Base-by-base conservation (phyloP, 164 flowering plant genomes). In the Umbellularia californica region DNA sequence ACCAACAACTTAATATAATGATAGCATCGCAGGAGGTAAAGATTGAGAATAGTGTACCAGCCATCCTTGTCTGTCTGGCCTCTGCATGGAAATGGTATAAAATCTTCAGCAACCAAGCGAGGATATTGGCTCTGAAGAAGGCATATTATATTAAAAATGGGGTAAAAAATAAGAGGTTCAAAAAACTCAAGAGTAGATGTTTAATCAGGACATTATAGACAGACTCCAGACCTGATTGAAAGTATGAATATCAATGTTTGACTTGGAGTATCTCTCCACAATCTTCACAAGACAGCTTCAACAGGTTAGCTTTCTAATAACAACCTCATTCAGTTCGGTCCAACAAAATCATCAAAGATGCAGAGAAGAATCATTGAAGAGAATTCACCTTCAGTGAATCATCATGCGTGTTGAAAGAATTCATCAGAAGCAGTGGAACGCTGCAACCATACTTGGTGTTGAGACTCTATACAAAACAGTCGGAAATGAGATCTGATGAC, bases 381-480 rank as follows among this genome's bases (percentile, higher is more conserved):
- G 5, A 35, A 76, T 63, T 50, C 60, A 91, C 99, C 97, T 91
- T 94, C 63, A 51, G 80, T 20, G 97, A 90, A 74, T 95, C 97
- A 78, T 95, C 97, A 78, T 93, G 95, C 15, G 97, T 93, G 75
- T 93, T 91, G 87, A 91, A 89, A 63, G 97, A 91, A 84, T 95
- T 92, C 98, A 95, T 93, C 23, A 95, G 86, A 79, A 95, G 87
- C 78, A 95, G 84, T 3, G 99, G 98, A 69, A 96, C 98, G 73
- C 79, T 90, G 88, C 93, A 91, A 6, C 97, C 99, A 78, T 90
- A 96, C 77, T 90, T 94, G 73, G 82, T 68, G 76, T 94, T 96
- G 67, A 96, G 97, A 79, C 82, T 77, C 98, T 95, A 70, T 63
- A 80, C 58, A 69, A 15, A 58, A 73, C 12, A 78, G 75, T 65